phyloP scores from a whole-genome alignment of 805 yeast genomes.

The Lipomyces kockii region DNA sequence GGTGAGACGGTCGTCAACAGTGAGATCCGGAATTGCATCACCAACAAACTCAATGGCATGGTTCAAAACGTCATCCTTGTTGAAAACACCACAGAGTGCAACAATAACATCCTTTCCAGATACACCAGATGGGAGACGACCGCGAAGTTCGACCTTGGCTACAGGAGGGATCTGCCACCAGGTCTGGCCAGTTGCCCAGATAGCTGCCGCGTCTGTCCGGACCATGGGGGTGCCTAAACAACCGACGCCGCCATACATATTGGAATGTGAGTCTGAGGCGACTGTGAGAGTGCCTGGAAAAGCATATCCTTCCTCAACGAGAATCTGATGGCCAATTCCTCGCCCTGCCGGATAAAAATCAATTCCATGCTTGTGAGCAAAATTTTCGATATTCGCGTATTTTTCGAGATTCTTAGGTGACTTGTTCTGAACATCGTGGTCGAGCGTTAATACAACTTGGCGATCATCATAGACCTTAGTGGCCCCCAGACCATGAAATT shows the following conservation, averaged over 20 bases:
- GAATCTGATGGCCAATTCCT: slow-evolving; percentile 98
- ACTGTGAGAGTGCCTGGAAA: slow-evolving; percentile 92
- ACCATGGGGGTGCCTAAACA: slow-evolving; percentile 96
- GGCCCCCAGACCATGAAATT: slow-evolving; percentile 95
- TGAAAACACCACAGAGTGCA: slow-evolving; percentile 89
- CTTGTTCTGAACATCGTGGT: slow-evolving; percentile 97
- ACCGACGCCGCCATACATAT: slow-evolving; percentile 97
- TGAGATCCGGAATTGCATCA: slow-evolving; percentile 67
- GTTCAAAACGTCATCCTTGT: slow-evolving; percentile 89
- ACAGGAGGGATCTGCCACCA: slow-evolving; percentile 99
- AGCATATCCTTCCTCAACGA: slow-evolving; percentile 99
- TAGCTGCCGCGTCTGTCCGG: slow-evolving; percentile 97
- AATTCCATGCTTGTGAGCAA: slow-evolving; percentile 87
- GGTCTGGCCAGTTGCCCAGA: slow-evolving; percentile 99
- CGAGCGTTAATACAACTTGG: slow-evolving; percentile 94
- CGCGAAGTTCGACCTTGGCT: slow-evolving; percentile 86
- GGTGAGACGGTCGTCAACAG: slow-evolving; percentile 85
- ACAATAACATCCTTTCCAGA: slow-evolving; percentile 98
- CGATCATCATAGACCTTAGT: slow-evolving; percentile 76
- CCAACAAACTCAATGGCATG: slow-evolving; percentile 92
- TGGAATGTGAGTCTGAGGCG: slow-evolving; percentile 97
- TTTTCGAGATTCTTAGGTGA: slow-evolving; percentile 85
- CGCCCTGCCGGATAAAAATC: slow-evolving; percentile 99
- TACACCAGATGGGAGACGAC: slow-evolving; percentile 80
- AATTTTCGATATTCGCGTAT: slow-evolving; percentile 83